phyloP scores from a whole-genome alignment of 2,329 filamentous ascomycete species.

The Colletotrichum kahawae region DNA sequence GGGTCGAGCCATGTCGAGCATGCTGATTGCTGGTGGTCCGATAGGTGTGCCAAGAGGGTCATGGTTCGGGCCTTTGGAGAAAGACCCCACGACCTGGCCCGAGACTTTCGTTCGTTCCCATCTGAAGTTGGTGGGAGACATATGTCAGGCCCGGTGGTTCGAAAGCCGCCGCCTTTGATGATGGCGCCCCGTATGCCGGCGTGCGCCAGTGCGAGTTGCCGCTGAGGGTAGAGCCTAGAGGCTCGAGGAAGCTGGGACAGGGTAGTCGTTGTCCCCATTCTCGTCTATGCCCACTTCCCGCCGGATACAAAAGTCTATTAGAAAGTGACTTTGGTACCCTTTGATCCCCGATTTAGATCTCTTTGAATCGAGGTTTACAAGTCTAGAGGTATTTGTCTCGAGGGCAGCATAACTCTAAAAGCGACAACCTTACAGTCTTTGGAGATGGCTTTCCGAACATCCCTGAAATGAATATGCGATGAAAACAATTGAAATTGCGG shows the following conservation, averaged over 20 bases:
- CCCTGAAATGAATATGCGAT: too few relatives aligned
- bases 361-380: not conserved
- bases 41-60: not conserved
- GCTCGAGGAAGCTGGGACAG: not conserved
- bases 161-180: not conserved
- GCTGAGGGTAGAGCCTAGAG: not conserved
- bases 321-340: not conserved
- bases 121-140: not conserved
- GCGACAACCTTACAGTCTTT: not conserved
- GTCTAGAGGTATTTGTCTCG: not conserved
- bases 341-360: not conserved
- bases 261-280: too few relatives aligned
- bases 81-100: not conserved
- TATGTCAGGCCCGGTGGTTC: not conserved
- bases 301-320: too few relatives aligned
- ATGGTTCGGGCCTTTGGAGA: not conserved
- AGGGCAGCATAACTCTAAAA: not conserved
- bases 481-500: too few relatives aligned
- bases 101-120: not conserved
- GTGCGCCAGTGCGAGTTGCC: not conserved
- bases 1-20: not conserved
- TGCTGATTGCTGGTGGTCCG: not conserved
- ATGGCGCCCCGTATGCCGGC: not conserved
- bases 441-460: not conserved
- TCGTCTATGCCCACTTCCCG: too few relatives aligned